Base-by-base conservation (phyloP, 1,284 basidiomycete species). In the Thecaphora frezii region DNA sequence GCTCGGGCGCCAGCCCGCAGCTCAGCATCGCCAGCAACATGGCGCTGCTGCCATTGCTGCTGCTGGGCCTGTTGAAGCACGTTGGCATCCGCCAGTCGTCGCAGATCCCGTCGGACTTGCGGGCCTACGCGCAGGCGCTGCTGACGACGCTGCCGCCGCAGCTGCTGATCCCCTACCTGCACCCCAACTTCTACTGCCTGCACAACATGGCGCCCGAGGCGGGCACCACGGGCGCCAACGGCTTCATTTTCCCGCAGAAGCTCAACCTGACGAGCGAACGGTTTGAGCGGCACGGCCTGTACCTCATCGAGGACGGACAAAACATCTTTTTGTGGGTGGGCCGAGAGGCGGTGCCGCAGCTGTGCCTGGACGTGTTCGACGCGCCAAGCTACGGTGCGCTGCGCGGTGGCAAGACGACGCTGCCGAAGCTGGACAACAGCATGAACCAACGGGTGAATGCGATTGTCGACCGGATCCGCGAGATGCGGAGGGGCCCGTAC, bases 311-410 rank as follows among this genome's bases (percentile, higher is more conserved):
- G 80, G 93, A 98, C 79, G 91, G 91, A 0, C 96, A 97, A 81
- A 93, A 91, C 44, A 90, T 98, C 73, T 97, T 98, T 87, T 84
- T 98, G 43, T 98, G 92, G 90, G 86, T 99, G 48, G 96, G 96
- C 8, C 87, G 93, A 28, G 94, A 97, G 76, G 92, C 96, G 5
- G 93, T 98, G 21, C 91, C 93, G 2, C 90, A 94, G 76, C 86
- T 98, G 46, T 83, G 97, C 56, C 83, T 88, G 83, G 96, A 99
- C 74, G 94, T 97, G 10, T 98, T 99, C 81, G 88, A 91, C 76
- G 83, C 96, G 40, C 88, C 90, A 0, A 89, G 82, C 70, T 97
- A 97, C 78, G 89, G 90, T 45, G 87, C 88, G 28, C 82, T 99
- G 51, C 87, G 88, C 44, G 91, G 91, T 43, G 96, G 94, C 71